phyloP scores from a whole-genome alignment of 805 yeast genomes.

The Candida vartiovaarae region DNA sequence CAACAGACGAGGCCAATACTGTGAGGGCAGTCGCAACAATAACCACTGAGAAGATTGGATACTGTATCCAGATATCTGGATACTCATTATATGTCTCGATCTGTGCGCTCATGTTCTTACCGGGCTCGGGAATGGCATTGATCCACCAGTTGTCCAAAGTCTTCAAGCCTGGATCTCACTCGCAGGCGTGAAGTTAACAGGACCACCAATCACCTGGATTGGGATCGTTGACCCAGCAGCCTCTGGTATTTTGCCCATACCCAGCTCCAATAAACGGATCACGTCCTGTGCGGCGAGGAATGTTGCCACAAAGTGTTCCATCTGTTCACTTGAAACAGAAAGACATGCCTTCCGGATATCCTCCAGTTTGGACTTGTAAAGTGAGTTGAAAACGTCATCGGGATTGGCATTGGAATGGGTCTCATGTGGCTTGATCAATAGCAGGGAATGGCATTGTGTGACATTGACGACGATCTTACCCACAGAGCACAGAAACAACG shows the following conservation, averaged over 20 bases:
- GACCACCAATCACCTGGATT: conserved; percentile 25
- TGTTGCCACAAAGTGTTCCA: conserved; percentile 27
- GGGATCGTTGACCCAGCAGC: conserved; percentile 12
- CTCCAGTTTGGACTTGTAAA: conserved; percentile 19
- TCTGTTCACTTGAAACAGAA: conserved; percentile 17
- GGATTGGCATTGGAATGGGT: conserved; percentile 21
- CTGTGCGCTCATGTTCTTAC: conserved; percentile 16
- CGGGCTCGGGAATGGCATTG: conserved; percentile 18
- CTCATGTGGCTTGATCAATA: conserved; percentile 31
- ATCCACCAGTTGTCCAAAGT: conserved; percentile 22
- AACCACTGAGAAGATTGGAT: conserved; percentile 26
- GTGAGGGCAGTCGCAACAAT: conserved; percentile 27
- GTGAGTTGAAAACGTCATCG: conserved; percentile 22
- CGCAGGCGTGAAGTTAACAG: conserved; percentile 22
- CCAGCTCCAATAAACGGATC: conserved; percentile 31
- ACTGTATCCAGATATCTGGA: conserved; percentile 37
- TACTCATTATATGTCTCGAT: conserved; percentile 14
- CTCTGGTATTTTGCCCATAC: conserved; percentile 31
- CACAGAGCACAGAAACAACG: conserved; percentile 26
- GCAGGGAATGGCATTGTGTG: conserved; percentile 26
- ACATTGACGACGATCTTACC: conserved; percentile 25
- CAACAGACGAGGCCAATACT: conserved; percentile 25
- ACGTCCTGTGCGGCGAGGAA: conserved; percentile 26
- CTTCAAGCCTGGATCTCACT: conserved; percentile 16
- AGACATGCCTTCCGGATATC: conserved; percentile 12